phyloP scores from a whole-genome alignment of 805 yeast species.

The Nakazawaea molendinolei region DNA sequence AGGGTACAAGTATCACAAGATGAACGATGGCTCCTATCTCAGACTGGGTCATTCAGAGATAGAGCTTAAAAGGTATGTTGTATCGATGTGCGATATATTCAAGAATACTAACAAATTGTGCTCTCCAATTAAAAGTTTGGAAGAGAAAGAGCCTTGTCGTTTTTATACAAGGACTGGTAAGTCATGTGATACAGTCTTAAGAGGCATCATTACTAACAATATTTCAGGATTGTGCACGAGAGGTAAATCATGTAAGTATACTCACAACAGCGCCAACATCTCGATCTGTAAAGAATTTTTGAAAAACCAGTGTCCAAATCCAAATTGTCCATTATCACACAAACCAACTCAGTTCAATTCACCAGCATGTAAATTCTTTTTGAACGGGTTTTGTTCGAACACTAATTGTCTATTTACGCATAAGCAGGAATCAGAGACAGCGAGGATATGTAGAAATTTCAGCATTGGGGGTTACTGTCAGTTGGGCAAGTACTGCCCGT shows the following conservation, averaged over 20 bases:
- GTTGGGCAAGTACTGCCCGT: constrained; percentile 50
- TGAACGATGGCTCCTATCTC: constrained; percentile 12
- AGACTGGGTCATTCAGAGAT: constrained; percentile 1
- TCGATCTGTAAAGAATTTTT: constrained; percentile 49
- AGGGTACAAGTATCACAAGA: constrained; percentile 1
- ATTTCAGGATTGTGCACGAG: constrained; percentile 44
- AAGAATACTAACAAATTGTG: too few species aligned
- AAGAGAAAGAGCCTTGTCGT: constrained; percentile 12
- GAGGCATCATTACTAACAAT: background rate
- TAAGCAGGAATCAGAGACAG: constrained; percentile 31
- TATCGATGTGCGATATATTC: too few species aligned
- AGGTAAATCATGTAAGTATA: constrained; percentile 43
- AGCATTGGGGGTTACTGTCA: constrained; percentile 65
- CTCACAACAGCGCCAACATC: constrained; percentile 44
- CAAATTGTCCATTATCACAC: constrained; percentile 52
- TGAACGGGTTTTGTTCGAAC: constrained; percentile 41
- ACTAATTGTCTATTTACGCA: constrained; percentile 45
- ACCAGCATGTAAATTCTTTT: constrained; percentile 48
- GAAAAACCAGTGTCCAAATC: constrained; percentile 38
- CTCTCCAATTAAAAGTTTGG: constrained; percentile 10
- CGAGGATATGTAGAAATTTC: constrained; percentile 53
- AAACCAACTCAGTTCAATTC: constrained; percentile 52
- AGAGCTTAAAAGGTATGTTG: constrained; percentile 9
- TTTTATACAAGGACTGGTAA: constrained; percentile 12
- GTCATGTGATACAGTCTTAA: background rate